Conservation (phyloP, 768 basidiomycete species). For the Boletus subcaerulescens region DNA sequence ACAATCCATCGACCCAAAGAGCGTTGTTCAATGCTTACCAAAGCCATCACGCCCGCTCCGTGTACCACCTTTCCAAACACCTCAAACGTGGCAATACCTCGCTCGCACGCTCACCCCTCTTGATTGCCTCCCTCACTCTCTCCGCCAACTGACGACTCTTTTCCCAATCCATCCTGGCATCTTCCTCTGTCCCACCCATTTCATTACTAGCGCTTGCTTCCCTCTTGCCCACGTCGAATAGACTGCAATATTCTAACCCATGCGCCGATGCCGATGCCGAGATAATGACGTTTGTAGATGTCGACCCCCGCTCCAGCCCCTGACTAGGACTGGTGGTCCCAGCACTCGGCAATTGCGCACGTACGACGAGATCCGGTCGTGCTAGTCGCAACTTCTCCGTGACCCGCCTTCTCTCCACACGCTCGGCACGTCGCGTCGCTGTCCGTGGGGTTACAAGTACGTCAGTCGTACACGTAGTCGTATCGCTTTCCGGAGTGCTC, state of each 20-base stretch:
- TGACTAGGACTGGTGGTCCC: conserved; percentile 8
- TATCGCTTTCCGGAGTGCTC: background rate
- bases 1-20: too few relatives aligned
- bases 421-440: conserved; percentile 16
- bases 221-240: too few relatives aligned
- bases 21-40: background rate
- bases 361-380: conserved; percentile 41
- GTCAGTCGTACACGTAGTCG: background rate
- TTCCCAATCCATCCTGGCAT: conserved; percentile 26
- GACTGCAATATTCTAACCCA: background rate
- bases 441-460: conserved; percentile 15
- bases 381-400: conserved; percentile 43
- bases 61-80: conserved; percentile 21
- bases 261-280: background rate
- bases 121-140: conserved; percentile 21
- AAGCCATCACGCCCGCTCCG: background rate
- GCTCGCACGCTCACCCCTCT: conserved; percentile 14
- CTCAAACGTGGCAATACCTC: conserved; percentile 28
- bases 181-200: background rate
- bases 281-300: background rate
- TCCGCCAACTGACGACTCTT: conserved; percentile 22
- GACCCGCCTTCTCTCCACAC: conserved; percentile 20
- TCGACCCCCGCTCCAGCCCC: background rate
- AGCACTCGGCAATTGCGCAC: conserved; percentile 25
- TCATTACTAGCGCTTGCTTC: background rate